Conservation (phyloP, 2,329 filamentous ascomycete genomes). For the Aspergillus quadrilineatus region DNA sequence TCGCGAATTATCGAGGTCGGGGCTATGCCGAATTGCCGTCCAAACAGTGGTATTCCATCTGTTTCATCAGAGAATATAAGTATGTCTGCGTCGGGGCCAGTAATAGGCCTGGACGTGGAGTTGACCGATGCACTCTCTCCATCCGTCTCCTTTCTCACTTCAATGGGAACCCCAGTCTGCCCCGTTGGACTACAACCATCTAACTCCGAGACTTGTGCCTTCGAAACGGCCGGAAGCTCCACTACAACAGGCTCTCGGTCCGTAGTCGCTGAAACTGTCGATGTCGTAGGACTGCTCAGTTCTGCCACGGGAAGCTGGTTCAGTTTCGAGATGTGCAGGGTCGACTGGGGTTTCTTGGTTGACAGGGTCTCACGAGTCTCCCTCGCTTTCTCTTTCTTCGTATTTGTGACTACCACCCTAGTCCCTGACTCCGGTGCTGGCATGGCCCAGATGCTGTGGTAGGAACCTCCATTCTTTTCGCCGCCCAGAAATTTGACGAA, state of each 20-base stretch:
- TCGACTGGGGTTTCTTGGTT: neutral
- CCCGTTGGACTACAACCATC: neutral
- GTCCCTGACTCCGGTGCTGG: neutral
- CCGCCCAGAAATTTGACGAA: constrained; percentile 1
- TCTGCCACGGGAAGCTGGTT: neutral
- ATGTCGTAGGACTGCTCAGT: neutral
- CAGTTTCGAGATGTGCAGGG: neutral
- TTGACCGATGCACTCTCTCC: neutral
- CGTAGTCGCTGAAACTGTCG: neutral
- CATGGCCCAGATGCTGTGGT: neutral
- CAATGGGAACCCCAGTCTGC: neutral
- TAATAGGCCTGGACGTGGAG: neutral
- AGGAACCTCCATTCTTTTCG: neutral
- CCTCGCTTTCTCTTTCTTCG: neutral
- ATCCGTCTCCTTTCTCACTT: neutral
- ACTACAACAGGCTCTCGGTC: neutral
- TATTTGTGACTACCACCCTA: neutral
- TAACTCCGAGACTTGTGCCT: neutral
- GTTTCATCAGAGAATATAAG: constrained; percentile 8
- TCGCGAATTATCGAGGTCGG: constrained; percentile 10
- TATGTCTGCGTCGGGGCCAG: neutral
- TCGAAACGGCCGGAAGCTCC: neutral
- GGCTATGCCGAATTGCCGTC: constrained; percentile 12
- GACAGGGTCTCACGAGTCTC: neutral
- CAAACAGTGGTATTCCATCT: constrained; percentile 8